A percentile compares a stretch with the other conserved stretches of the same genome.
Conservation (phyloP, 2,329 filamentous ascomycete genomes). For the Biscogniauxia mediterranea region DNA sequence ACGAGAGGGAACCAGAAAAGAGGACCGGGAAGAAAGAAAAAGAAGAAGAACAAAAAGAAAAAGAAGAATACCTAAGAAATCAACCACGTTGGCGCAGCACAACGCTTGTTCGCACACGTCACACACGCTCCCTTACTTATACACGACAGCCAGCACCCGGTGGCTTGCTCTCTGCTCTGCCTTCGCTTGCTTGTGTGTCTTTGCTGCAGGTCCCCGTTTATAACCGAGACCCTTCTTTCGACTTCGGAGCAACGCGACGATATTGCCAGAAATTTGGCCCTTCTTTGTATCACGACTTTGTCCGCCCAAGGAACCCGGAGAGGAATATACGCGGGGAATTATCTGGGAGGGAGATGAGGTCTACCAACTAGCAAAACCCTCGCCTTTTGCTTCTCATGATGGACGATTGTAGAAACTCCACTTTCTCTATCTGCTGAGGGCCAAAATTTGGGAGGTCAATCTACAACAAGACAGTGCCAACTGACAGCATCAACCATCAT, state of each 20-base stretch:
- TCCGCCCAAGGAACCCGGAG: constrained; percentile 7
- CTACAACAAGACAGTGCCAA: constrained; percentile 23
- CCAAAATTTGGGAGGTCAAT: constrained; percentile 20
- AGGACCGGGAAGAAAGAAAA: not conserved
- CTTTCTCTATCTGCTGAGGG: constrained; percentile 11
- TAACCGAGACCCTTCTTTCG: constrained; percentile 20
- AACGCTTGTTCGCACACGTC: not conserved
- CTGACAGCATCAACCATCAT: constrained; percentile 23
- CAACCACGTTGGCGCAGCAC: not conserved
- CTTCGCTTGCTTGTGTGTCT: not conserved
- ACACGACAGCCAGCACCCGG: not conserved
- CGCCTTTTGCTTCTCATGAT: constrained; percentile 21
- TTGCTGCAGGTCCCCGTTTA: constrained; percentile 18
- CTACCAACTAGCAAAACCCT: constrained; percentile 17
- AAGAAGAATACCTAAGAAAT: not conserved
- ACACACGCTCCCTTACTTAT: not conserved
- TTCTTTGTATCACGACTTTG: constrained; percentile 14
- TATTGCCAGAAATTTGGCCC: constrained; percentile 10
- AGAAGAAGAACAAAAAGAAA: not conserved
- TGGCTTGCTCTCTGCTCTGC: not conserved
- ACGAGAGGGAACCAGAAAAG: not conserved
- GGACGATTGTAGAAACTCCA: constrained; percentile 25
- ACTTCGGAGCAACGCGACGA: constrained; percentile 23
- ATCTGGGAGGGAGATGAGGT: constrained; percentile 23
- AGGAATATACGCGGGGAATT: constrained; percentile 12